phyloP scores from a whole-genome alignment of 352 stramenopile species.

The Phytophthora melonis region DNA sequence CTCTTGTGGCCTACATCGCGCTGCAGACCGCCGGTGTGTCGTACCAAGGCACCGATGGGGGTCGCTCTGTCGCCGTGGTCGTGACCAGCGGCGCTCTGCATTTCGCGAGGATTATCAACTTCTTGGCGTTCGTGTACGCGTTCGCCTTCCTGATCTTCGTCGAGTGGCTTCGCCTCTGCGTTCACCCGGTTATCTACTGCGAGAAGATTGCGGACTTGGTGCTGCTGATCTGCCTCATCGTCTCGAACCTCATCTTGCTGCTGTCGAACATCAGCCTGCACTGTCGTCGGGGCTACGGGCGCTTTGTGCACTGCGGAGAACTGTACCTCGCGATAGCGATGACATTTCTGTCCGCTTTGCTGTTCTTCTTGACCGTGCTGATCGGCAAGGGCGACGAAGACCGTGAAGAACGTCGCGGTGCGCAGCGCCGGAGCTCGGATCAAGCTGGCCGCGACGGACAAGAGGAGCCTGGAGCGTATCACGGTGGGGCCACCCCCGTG shows the following conservation, averaged over 20 bases:
- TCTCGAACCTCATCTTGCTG: conserved; percentile 66
- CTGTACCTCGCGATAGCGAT: conserved; percentile 61
- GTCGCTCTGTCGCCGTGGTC: conserved; percentile 55
- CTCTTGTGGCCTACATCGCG: conserved; percentile 61
- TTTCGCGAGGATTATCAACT: conserved; percentile 72
- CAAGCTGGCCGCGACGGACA: background rate
- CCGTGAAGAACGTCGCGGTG: background rate
- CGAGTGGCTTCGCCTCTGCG: conserved; percentile 53
- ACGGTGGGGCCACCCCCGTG: conserved; percentile 20
- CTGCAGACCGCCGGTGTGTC: conserved; percentile 58
- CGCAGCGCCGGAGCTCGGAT: conserved; percentile 5
- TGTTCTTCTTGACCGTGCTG: conserved; percentile 57
- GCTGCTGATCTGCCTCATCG: conserved; percentile 46
- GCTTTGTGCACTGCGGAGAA: conserved; percentile 62
- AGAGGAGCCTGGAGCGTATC: conserved; percentile 4
- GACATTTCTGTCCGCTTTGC: conserved; percentile 62
- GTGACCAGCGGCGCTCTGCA: conserved; percentile 55
- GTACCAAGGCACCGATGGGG: conserved; percentile 25
- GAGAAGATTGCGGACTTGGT: conserved; percentile 62
- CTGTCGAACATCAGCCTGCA: conserved; percentile 63
- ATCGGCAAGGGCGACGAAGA: conserved; percentile 44
- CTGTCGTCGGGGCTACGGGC: conserved; percentile 55
- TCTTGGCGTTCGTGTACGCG: conserved; percentile 70
- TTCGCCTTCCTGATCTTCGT: conserved; percentile 66
- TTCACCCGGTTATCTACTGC: conserved; percentile 50